These are phyloP conservation scores for Guadua angustifolia DNA, from an alignment of 176 grass and related monocot species.

Conservation along the genomic window DNA sequence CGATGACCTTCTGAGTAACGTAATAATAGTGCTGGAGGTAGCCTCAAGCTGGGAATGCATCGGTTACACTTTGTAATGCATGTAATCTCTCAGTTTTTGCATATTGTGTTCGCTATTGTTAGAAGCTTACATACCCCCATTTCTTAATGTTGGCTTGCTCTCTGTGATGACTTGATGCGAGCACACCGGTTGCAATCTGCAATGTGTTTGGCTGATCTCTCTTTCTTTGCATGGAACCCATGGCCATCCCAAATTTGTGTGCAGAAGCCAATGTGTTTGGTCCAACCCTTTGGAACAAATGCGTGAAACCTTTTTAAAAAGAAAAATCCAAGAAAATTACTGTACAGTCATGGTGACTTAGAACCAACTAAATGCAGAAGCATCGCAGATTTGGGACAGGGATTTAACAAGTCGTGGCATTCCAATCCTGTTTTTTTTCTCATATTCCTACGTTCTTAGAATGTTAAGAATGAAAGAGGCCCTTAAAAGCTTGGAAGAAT, in stretches of 20 bases:
- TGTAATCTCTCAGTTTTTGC: constrained; percentile 22
- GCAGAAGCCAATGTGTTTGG: neutral
- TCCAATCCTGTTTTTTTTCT: too few species aligned
- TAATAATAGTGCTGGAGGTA: constrained; percentile 40
- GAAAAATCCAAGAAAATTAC: neutral
- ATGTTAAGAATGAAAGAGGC: too few species aligned
- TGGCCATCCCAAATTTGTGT: neutral
- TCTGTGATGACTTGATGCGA: neutral
- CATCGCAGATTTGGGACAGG: neutral
- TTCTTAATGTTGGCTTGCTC: neutral
- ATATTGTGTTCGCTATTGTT: neutral
- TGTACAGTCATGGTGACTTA: neutral
- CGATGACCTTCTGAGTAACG: constrained; percentile 18
- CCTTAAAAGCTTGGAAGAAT: neutral
- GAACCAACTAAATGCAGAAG: neutral
- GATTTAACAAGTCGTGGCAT: too few species aligned
- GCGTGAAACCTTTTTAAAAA: neutral
- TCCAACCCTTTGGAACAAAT: neutral
- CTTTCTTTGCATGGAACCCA: neutral
- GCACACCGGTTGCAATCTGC: neutral
- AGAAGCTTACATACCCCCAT: neutral
- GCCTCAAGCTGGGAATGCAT: constrained; percentile 48
- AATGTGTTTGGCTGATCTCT: neutral
- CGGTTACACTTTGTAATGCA: constrained; percentile 37
- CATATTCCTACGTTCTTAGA: too few species aligned